Evolutionary conservation across 257 asterid genomes (phyloP).

Genomic region (Scutellaria barbata): DNA sequence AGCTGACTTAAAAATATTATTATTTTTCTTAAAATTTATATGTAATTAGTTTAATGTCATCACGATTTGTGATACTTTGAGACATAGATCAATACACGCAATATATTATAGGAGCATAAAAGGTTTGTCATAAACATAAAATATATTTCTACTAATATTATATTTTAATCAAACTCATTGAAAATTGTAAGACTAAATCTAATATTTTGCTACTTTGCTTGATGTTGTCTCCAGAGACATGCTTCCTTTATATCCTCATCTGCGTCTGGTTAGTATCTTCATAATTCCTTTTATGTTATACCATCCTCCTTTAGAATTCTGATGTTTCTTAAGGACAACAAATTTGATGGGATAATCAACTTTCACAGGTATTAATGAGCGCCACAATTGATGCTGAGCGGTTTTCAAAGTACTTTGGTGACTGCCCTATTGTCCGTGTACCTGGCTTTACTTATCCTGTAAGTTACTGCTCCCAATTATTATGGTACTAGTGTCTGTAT

Average conservation of each 20-base stretch:
- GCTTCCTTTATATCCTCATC: constrained; percentile 83
- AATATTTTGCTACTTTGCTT: constrained; percentile 36
- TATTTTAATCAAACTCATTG: too few species aligned
- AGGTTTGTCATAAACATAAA: too few species aligned
- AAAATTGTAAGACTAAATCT: too few species aligned
- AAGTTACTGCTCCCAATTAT: constrained; percentile 34
- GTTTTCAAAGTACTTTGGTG: constrained; percentile 83
- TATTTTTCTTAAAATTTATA: too few species aligned
- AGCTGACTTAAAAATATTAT: too few species aligned
- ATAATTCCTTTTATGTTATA: constrained; percentile 25
- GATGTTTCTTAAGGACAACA: constrained; percentile 25
- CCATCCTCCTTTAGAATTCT: constrained; percentile 3
- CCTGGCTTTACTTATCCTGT: constrained; percentile 97
- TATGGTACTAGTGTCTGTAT: constrained; percentile 20
- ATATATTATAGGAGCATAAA: too few species aligned
- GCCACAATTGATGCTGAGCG: constrained; percentile 95
- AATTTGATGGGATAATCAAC: constrained; percentile 37
- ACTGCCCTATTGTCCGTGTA: constrained; percentile 85
- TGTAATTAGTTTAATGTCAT: too few species aligned
- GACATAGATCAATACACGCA: too few species aligned
- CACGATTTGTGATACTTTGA: too few species aligned
- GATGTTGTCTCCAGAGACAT: constrained; percentile 67
- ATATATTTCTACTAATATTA: too few species aligned
- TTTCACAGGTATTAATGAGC: constrained; percentile 85
- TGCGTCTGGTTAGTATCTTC: constrained; percentile 75